phyloP scores from a whole-genome alignment of 768 basidiomycete genomes.

The Mrakia gelida region DNA sequence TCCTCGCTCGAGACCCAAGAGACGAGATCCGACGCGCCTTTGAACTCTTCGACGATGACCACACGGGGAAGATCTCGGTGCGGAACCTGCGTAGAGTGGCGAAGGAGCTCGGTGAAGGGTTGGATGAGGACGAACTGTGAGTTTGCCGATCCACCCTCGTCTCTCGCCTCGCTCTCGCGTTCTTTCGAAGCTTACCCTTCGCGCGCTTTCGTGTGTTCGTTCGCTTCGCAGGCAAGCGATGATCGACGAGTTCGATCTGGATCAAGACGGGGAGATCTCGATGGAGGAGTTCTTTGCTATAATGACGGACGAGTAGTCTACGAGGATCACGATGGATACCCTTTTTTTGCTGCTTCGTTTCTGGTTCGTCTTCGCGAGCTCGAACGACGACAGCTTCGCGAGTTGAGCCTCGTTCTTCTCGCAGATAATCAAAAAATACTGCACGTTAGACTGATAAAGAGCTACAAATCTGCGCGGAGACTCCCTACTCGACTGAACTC shows the following conservation, averaged over 20 bases:
- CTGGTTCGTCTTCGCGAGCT: no score
- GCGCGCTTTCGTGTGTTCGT: conserved; percentile 35
- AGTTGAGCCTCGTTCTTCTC: no score
- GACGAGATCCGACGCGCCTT: conserved; percentile 95
- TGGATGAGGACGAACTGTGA: conserved; percentile 95
- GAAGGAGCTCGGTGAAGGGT: conserved; percentile 88
- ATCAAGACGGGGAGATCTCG: conserved; percentile 95
- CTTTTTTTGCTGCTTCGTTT: no score
- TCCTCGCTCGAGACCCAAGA: conserved; percentile 89
- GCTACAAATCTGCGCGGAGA: no score
- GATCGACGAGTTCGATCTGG: conserved; percentile 99
- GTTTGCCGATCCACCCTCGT: conserved; percentile 43
- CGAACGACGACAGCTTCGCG: no score
- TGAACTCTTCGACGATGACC: conserved; percentile 92
- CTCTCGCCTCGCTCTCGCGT: neutral
- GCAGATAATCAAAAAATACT: no score
- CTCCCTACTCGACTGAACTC: no score
- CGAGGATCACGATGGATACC: no score
- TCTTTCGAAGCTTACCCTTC: neutral
- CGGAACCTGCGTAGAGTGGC: conserved; percentile 88
- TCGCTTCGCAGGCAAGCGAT: conserved; percentile 77
- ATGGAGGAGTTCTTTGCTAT: conserved; percentile 95
- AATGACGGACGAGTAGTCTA: conserved; percentile 74
- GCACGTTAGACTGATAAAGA: no score
- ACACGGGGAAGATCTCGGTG: conserved; percentile 87